These are phyloP conservation scores for Salvia miltiorrhiza DNA, from an alignment of 257 asterid genomes.

Conservation along the genomic window DNA sequence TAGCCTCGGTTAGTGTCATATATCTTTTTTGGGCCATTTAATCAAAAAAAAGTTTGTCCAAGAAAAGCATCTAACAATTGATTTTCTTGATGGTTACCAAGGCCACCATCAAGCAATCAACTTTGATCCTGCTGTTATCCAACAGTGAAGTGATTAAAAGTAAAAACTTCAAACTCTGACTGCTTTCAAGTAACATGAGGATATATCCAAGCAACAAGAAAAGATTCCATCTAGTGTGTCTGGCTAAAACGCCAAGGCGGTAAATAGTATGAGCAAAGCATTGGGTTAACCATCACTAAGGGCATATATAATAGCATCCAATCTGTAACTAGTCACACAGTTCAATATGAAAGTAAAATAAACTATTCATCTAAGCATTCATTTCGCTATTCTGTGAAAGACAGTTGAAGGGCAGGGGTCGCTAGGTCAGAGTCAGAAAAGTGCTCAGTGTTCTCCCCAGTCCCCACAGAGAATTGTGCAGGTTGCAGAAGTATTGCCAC, in stretches of 20 bases:
- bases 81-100: not conserved
- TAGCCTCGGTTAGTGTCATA: not conserved
- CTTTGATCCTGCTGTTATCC: not conserved
- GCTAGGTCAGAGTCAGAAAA: too few species aligned
- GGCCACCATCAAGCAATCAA: not conserved
- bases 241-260: not conserved
- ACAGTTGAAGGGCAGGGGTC: too few species aligned
- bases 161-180: slow-evolving; percentile 1
- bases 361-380: not conserved
- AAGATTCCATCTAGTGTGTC: slow-evolving; percentile 12
- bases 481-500: not conserved
- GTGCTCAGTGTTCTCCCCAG: too few species aligned
- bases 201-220: not conserved
- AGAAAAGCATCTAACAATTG: slow-evolving; percentile 1
- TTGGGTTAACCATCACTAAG: not conserved
- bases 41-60: not conserved
- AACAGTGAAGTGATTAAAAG: not conserved
- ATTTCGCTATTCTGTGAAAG: too few species aligned
- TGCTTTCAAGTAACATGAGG: slow-evolving; percentile 3
- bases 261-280: slow-evolving; percentile 4
- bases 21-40: not conserved
- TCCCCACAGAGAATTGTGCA: not conserved
- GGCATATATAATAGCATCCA: too few species aligned
- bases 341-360: not conserved
- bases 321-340: slow-evolving; percentile 1